Base-by-base conservation (phyloP, 495 filamentous ascomycete genomes). In the Parachaetomium inaequale region DNA sequence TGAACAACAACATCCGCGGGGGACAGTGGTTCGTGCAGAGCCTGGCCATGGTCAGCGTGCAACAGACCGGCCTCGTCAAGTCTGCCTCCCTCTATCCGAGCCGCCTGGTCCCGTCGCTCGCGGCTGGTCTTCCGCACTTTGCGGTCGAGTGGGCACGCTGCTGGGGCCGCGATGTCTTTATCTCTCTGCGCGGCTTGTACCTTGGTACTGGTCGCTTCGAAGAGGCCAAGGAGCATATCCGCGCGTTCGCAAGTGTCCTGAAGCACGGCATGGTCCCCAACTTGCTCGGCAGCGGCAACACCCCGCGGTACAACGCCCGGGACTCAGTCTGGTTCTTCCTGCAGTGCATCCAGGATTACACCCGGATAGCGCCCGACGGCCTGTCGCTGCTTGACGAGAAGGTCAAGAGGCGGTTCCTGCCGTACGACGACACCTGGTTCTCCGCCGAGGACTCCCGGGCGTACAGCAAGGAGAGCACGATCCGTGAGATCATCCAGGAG, bases 181-280 rank as follows among this genome's bases (percentile, higher is more conserved):
- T 99, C 63, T 93, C 95, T 25, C 82, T 96, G 15, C 86, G 95
- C 34, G 95, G 95, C 50, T 80, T 99, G 15, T 90, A 88, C 68
- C 84, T 98, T 34, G 90, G 89, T 46, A 96, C 93, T 23, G 91
- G 92, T 5, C 87, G 93, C 11, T 96, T 87, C 68, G 84, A 82
- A 5, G 92, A 96, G 67, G 94, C 93, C 17, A 90, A 84, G 64
- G 91, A 96, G 73, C 95, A 98, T 70, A 96, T 99, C 62, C 78
- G 91, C 54, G 95, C 94, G 47, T 99, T 99, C 77, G 92, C 91
- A 0, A 96, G 91, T 70, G 92, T 99, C 11, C 79, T 99, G 53
- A 98, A 98, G 78, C 95, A 99, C 71, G 95, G 95, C 47, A 97
- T 98, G 95, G 91, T 98, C 57, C 95, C 95, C 14, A 99, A 99